Conservation (phyloP, 192 early-diverging fungal genomes). For the Entrophospora sp. region DNA sequence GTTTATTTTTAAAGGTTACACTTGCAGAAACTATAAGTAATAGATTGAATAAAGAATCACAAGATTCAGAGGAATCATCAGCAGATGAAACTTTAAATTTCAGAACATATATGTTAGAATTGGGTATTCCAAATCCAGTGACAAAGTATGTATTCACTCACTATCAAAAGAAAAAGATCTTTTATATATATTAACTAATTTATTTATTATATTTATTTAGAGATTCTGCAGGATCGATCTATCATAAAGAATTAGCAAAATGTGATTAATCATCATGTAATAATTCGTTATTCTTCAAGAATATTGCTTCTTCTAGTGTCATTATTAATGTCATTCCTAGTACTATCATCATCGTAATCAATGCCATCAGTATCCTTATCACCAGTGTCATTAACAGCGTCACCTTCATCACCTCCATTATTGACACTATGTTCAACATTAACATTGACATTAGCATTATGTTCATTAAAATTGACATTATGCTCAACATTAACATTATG, state of each 20-base stretch:
- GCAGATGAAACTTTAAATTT: constrained; percentile 44
- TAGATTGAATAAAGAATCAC: constrained; percentile 38
- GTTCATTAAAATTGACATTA: no score
- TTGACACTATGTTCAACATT: no score
- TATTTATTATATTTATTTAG: constrained; percentile 31
- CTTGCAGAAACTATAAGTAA: constrained; percentile 58
- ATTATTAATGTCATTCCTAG: neutral
- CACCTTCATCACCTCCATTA: neutral
- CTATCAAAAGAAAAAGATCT: neutral
- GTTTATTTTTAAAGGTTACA: constrained; percentile 36
- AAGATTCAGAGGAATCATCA: constrained; percentile 19
- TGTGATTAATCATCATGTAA: constrained; percentile 83
- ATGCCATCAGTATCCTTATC: neutral
- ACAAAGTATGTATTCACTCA: constrained; percentile 69
- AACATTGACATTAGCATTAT: no score
- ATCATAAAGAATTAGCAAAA: constrained; percentile 78
- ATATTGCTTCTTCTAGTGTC: neutral
- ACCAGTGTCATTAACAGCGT: neutral
- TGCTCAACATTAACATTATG: no score
- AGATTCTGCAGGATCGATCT: constrained; percentile 78
- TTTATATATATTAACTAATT: neutral
- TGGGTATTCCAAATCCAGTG: constrained; percentile 86
- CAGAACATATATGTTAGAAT: constrained; percentile 66
- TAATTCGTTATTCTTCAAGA: constrained; percentile 20
- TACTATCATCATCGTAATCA: no score